phyloP scores from a whole-genome alignment of 2,329 filamentous ascomycete species.

The Mollisiaceae sp. region DNA sequence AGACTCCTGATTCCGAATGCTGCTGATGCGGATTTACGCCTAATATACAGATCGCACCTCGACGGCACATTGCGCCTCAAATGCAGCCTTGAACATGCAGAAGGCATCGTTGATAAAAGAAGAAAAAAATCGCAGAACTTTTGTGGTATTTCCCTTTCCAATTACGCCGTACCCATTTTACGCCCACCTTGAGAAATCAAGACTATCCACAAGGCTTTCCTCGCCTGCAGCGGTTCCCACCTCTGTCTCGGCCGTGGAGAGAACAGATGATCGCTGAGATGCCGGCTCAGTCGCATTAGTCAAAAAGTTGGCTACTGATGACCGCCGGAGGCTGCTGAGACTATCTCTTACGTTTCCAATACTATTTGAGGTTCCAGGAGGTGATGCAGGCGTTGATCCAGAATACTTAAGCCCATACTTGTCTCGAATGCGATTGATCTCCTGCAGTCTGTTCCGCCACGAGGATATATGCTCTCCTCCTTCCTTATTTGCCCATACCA shows the following conservation, averaged over 20 bases:
- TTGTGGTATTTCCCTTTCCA: conserved; percentile 37
- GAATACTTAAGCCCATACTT: conserved; percentile 56
- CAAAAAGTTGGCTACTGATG: conserved; percentile 71
- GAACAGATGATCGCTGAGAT: conserved; percentile 63
- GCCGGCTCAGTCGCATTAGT: conserved; percentile 59
- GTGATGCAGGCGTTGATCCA: conserved; percentile 40
- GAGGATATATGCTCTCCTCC: conserved; percentile 85
- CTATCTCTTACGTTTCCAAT: conserved; percentile 60
- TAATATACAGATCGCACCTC: conserved; percentile 22
- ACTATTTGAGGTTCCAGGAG: conserved; percentile 42
- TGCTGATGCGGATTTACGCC: not conserved
- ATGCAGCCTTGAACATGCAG: conserved; percentile 14
- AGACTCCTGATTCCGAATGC: not conserved
- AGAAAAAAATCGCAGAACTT: conserved; percentile 20
- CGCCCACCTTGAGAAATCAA: conserved; percentile 45
- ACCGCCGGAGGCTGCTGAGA: conserved; percentile 62
- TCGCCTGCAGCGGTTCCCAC: conserved; percentile 38
- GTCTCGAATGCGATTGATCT: conserved; percentile 83
- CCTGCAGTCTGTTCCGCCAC: conserved; percentile 85
- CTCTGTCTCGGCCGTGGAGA: conserved; percentile 63
- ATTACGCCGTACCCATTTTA: conserved; percentile 28
- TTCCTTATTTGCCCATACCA: conserved; percentile 82
- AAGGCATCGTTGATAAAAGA: not conserved
- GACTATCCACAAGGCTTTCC: conserved; percentile 40
- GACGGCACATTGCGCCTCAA: conserved; percentile 13